Conservation (phyloP, 2,329 filamentous ascomycete species). For the Emericellopsis atlantica region DNA sequence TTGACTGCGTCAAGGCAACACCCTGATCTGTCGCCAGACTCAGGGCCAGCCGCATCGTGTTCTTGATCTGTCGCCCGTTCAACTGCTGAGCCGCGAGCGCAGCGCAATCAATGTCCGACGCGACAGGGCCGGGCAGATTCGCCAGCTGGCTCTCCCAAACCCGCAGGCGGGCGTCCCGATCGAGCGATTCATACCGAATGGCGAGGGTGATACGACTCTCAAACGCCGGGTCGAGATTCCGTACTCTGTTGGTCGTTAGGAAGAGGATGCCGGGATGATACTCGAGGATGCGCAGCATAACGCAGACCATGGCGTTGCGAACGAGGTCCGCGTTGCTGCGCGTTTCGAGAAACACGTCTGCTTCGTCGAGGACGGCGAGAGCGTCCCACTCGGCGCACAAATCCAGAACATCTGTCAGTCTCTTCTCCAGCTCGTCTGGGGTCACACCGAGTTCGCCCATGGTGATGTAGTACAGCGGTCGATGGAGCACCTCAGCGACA, state of each 20-base stretch:
- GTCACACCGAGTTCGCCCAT: constrained; percentile 33
- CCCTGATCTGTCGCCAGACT: background rate
- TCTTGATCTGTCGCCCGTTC: background rate
- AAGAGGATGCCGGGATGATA: constrained; percentile 34
- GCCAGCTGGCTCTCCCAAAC: background rate
- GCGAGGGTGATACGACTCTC: constrained; percentile 24
- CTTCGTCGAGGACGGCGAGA: constrained; percentile 23
- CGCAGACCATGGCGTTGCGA: constrained; percentile 23
- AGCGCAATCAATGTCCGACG: background rate
- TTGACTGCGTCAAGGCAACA: background rate
- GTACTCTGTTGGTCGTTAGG: constrained; percentile 37
- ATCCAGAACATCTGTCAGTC: constrained; percentile 27
- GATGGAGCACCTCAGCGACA: constrained; percentile 24
- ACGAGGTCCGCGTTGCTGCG: constrained; percentile 16
- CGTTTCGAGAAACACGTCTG: constrained; percentile 19
- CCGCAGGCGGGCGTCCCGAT: background rate
- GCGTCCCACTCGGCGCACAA: constrained; percentile 25
- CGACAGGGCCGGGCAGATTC: background rate
- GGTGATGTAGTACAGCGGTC: constrained; percentile 34
- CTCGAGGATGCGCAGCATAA: constrained; percentile 32
- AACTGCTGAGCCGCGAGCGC: background rate
- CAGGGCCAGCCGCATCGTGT: background rate
- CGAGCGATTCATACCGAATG: background rate
- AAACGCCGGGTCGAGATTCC: constrained; percentile 35
- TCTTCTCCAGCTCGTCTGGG: constrained; percentile 24